Base-by-base conservation (phyloP, 2,329 filamentous ascomycete genomes). In the Cladophialophora yegresii region DNA sequence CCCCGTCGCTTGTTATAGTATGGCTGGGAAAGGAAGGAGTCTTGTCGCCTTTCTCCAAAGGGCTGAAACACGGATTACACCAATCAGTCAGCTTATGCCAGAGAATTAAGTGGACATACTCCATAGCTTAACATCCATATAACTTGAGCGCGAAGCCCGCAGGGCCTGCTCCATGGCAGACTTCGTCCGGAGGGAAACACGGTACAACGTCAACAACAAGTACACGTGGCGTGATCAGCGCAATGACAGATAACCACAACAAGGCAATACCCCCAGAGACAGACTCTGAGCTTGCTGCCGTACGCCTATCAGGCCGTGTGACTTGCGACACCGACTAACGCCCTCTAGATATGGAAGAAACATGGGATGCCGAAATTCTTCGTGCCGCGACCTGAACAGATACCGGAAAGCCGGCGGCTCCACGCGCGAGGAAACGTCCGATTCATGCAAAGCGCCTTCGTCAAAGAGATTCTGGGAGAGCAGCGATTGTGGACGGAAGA, bases 371-470 rank as follows among this genome's bases (percentile, higher is more conserved):
- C 62, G 2, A 65, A 65, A 54, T 55, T 60, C 50, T 65, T 65
- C 56, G 54, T 65, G 10, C 65, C 65, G 4, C 40, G 54, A 22
- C n/a, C 30, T 2, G 62, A 67, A 20, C 49, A 61, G 36, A 65
- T 67, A 49, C 50, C 54, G 16, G 43, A 50, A n/a, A 61, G 49
- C 43, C 58, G 65, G 16, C 54, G 28, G 1, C 26, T 65, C 7
- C 59, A 54, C 12, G 59, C 62, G 3, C 30, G 30, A 36, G 62
- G 62, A 5, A 61, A 43, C 9, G 43, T 45, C 1, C 65, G 65
- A 5, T 67, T 67, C 56, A 65, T 65, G 62, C 59, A 67, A 32
- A 67, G 62, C 53, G 32, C 58, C 23, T 67, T 67, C 33, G 65
- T 63, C 43, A 53, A 45, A 49, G 33, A 67, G 53, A 63, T 59